Base-by-base conservation (phyloP, 2,329 filamentous ascomycete genomes). In the Sclerotinia nivalis region DNA sequence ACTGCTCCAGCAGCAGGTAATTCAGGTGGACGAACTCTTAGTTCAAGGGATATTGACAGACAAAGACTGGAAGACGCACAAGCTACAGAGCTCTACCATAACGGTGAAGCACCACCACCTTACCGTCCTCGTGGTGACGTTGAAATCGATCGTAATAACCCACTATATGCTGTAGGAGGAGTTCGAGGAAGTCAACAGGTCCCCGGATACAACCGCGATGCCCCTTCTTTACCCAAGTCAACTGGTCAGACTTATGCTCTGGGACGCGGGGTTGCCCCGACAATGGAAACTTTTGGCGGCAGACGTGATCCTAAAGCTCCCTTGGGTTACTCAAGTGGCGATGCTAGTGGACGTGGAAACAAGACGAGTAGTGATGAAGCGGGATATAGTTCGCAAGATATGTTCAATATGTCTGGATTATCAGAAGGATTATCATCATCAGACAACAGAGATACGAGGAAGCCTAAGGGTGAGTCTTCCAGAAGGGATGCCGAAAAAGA, bases 161-260 rank as follows among this genome's bases (percentile, higher is more conserved):
- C 40, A 18, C 4, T 43, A 6, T 43, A 18, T 18, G 40, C 13
- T 18, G 40, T 15, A 6, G 13, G 10, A 15, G 40, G 40, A 15
- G 15, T 43, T 15, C 40, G 40, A 18, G 15, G 40, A 43, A 43
- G 15, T n/a, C 18, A 7, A 22, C 10, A 13, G 1, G 20, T 22
- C 6, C 54, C 54, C 1, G 9, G 2, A 13, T 58, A n/a, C 6
- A 6, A 4, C 4, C 0, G 0, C 12, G 12, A 34, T 2, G 28
- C 54, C 6, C 20, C 5, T 12, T 37, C 54, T 1, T 1, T 13
- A 7, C 20, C 31, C 7, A 6, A 6, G 20, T 10, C 55, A n/a
- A 58, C 55, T 40, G 20, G 20, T 37, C 31, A n/a, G 55, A 58
- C 31, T n/a, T 31, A 22, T 15, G 10, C 22, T 2, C 34, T 58